Conservation (phyloP, 2,329 filamentous ascomycete genomes). For the Alternaria burnsii region DNA sequence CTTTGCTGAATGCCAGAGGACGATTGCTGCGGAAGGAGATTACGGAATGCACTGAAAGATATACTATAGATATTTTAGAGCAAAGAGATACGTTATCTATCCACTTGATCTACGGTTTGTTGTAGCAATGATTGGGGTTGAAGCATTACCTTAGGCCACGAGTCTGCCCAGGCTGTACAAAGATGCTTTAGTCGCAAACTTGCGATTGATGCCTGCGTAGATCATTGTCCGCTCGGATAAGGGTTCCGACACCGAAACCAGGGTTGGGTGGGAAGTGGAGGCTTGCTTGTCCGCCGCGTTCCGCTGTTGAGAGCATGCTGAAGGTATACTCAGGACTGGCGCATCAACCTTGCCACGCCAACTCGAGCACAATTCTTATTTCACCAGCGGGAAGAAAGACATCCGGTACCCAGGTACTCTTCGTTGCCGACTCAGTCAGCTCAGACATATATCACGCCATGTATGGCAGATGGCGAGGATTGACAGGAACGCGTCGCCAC, state of each 20-base stretch:
- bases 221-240: slow-evolving; percentile 10
- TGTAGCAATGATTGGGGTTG: background rate
- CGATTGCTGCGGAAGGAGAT: slow-evolving; percentile 48
- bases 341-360: background rate
- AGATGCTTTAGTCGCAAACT: background rate
- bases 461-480: background rate
- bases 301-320: background rate
- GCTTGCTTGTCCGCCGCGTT: slow-evolving; percentile 15
- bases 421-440: background rate
- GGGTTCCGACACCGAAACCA: slow-evolving; percentile 6
- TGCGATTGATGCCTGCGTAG: background rate
- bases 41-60: slow-evolving; percentile 37
- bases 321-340: background rate
- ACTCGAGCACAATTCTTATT: background rate
- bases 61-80: background rate
- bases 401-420: background rate
- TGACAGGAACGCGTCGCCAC: slow-evolving; percentile 12
- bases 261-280: slow-evolving; percentile 8
- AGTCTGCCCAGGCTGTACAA: background rate
- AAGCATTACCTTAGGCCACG: background rate
- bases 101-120: background rate
- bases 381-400: background rate
- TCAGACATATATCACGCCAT: slow-evolving; percentile 1
- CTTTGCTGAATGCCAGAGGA: slow-evolving; percentile 63
- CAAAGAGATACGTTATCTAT: background rate